These are phyloP conservation scores for Oenanthe sinensis DNA, from an alignment of 129 eudicot genomes.

Conservation along the genomic window DNA sequence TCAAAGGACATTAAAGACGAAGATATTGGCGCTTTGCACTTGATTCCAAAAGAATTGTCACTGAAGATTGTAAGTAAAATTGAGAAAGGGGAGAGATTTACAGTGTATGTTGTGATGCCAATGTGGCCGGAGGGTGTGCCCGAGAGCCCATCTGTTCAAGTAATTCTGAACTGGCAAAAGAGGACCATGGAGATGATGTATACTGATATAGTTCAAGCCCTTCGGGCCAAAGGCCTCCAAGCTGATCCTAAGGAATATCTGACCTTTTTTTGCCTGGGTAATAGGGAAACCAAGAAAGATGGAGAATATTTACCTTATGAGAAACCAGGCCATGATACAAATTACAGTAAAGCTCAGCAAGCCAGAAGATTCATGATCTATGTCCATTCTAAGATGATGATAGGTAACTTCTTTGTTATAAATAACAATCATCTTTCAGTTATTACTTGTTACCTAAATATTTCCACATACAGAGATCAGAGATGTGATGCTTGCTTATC, in stretches of 20 bases:
- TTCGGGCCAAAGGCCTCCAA: conserved; percentile 44
- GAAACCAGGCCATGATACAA: conserved; percentile 33
- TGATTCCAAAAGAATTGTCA: conserved; percentile 72
- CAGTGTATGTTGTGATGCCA: conserved; percentile 65
- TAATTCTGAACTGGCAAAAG: conserved; percentile 69
- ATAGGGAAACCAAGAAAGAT: conserved; percentile 42
- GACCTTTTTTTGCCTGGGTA: conserved; percentile 73
- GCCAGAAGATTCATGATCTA: conserved; percentile 78
- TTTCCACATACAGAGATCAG: neutral
- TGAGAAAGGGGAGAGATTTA: conserved; percentile 64
- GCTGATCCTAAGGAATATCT: conserved; percentile 62
- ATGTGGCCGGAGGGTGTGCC: conserved; percentile 97
- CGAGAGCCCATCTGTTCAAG: conserved; percentile 64
- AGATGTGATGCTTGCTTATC: neutral
- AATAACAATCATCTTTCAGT: neutral
- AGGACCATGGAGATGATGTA: conserved; percentile 93
- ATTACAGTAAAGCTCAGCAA: conserved; percentile 57
- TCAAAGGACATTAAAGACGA: conserved; percentile 45
- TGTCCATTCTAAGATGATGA: conserved; percentile 85
- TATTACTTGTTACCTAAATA: neutral
- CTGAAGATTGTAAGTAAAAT: conserved; percentile 72
- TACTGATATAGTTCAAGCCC: conserved; percentile 55
- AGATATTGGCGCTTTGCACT: conserved; percentile 54
- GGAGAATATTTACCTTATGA: conserved; percentile 65
- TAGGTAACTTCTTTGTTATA: conserved; percentile 33